A percentile compares a stretch with the other conserved stretches of the same genome.
phyloP scores from a whole-genome alignment of 306 rosid genomes.

The Quercus wislizeni region DNA sequence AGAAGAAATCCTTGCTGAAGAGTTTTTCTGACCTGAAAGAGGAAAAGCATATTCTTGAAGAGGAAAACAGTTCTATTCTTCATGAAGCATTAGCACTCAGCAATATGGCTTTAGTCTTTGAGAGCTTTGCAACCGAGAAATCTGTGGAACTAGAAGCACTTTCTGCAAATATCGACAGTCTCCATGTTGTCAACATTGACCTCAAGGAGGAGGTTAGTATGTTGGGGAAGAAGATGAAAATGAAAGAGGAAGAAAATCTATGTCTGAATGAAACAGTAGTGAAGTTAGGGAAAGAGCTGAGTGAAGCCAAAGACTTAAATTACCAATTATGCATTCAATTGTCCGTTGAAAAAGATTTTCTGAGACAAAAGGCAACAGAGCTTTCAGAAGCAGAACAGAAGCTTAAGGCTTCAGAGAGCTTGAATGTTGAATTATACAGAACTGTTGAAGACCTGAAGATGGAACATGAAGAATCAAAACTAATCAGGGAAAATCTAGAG shows the following conservation, averaged over 20 bases:
- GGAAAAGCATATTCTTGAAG: constrained; percentile 44
- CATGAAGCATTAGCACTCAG: constrained; percentile 59
- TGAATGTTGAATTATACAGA: constrained; percentile 56
- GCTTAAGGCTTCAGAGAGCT: constrained; percentile 47
- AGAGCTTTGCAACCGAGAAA: constrained; percentile 63
- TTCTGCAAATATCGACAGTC: constrained; percentile 43
- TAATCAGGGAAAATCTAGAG: constrained; percentile 46
- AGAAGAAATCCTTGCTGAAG: constrained; percentile 51
- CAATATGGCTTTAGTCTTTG: constrained; percentile 51
- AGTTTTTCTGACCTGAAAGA: constrained; percentile 53
- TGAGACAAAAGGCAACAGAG: constrained; percentile 49
- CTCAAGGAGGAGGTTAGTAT: constrained; percentile 52
- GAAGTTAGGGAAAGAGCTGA: constrained; percentile 46
- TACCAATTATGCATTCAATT: constrained; percentile 50
- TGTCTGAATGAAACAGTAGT: constrained; percentile 48
- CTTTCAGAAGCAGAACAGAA: constrained; percentile 59
- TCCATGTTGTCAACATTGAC: constrained; percentile 42
- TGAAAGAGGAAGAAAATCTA: constrained; percentile 53
- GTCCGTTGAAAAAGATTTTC: constrained; percentile 41
- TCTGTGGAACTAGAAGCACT: constrained; percentile 52
- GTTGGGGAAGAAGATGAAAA: constrained; percentile 48
- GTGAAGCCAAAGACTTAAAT: constrained; percentile 44
- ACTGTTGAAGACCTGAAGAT: constrained; percentile 56
- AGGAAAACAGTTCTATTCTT: constrained; percentile 52
- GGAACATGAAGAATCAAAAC: constrained; percentile 49